Percentiles rank a stretch among this genome's conserved stretches.
Conservation (phyloP, 2,329 filamentous ascomycete species). For the Colletotrichum sidae region DNA sequence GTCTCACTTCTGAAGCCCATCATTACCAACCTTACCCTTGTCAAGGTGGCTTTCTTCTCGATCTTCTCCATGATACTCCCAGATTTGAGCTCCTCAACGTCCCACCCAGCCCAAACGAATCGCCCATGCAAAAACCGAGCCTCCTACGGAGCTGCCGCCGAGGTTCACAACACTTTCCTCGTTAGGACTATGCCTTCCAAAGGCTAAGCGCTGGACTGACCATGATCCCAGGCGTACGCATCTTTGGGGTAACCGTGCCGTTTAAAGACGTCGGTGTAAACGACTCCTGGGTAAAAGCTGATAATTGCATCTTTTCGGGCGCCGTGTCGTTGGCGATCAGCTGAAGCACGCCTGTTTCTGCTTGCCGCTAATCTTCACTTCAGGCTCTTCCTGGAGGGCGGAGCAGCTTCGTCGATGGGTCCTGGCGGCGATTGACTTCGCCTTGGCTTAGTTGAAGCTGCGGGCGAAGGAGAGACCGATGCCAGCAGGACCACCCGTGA, state of each 20-base stretch:
- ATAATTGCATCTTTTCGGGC: slow-evolving; percentile 51
- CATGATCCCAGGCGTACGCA: slow-evolving; percentile 43
- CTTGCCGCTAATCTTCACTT: too few relatives aligned
- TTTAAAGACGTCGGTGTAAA: slow-evolving; percentile 47
- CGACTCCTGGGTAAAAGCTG: slow-evolving; percentile 53
- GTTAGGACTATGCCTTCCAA: not conserved
- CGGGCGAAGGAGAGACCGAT: too few relatives aligned
- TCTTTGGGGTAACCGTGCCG: slow-evolving; percentile 40
- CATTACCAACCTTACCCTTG: not conserved
- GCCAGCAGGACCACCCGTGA: too few relatives aligned
- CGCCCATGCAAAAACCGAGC: slow-evolving; percentile 54
- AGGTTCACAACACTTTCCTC: slow-evolving; percentile 39
- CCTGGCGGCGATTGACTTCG: too few relatives aligned
- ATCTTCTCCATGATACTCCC: slow-evolving; percentile 34
- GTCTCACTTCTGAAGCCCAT: too few relatives aligned
- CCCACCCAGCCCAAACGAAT: slow-evolving; percentile 55
- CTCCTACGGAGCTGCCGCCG: slow-evolving; percentile 50
- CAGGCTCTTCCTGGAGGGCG: too few relatives aligned
- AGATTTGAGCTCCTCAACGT: slow-evolving; percentile 51
- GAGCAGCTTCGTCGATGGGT: too few relatives aligned
- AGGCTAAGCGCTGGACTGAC: slow-evolving; percentile 3
- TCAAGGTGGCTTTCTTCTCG: slow-evolving; percentile 34
- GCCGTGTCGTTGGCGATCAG: slow-evolving; percentile 50
- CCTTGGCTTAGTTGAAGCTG: too few relatives aligned
- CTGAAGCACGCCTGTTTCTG: slow-evolving; percentile 43